Evolutionary conservation across 495 filamentous ascomycete species (phyloP), one percentile per base, ranked within the genome.

Genomic region (Penicillium macrosclerotiorum): DNA sequence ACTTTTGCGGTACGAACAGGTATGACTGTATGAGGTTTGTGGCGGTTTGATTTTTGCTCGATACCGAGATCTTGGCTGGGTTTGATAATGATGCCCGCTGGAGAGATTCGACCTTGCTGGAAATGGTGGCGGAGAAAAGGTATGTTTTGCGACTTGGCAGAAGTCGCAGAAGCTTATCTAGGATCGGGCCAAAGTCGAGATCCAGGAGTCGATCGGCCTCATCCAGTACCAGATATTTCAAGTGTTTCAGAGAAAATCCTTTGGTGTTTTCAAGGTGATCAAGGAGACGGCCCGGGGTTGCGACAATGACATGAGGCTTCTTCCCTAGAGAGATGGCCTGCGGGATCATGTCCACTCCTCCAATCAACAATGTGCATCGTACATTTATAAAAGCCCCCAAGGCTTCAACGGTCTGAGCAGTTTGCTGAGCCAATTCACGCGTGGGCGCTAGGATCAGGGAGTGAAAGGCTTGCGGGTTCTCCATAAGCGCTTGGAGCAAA

Each of bases 251-350:
- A 6, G 83, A 88, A 65, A 98, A 98, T 7, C 93, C 92, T 62
- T 95, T 96, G 5, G 93, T 98, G 62, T 95, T 95, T 64, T 98
- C 91, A 8, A 96, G 72, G 62, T 98, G 93, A 55, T 98, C 93
- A 2, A 96, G 73, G 8, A 98, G 68, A 40, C 93, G 81, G 37
- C 93, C 92, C 0, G 93, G 93, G 0, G 93, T 96, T 0, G 92
- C 93, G 34, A 78, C 72, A 25, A 96, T 63, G 9, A 95, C 82
- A 47, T 97, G 92, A 3, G 92, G 92, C 46, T 89, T 91, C 76
- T 95, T 96, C 6, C 85, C 88, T 1, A 98, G 77, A 0, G 89
- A 82, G 47, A 98, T 92, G 1, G 84, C 65, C 62, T 98, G 93
- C 1, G 89, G 75, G 0, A 95, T 83, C 87, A 95, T 95, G 51